phyloP scores from a whole-genome alignment of 2,329 filamentous ascomycete species.

The Cercospora janseana region DNA sequence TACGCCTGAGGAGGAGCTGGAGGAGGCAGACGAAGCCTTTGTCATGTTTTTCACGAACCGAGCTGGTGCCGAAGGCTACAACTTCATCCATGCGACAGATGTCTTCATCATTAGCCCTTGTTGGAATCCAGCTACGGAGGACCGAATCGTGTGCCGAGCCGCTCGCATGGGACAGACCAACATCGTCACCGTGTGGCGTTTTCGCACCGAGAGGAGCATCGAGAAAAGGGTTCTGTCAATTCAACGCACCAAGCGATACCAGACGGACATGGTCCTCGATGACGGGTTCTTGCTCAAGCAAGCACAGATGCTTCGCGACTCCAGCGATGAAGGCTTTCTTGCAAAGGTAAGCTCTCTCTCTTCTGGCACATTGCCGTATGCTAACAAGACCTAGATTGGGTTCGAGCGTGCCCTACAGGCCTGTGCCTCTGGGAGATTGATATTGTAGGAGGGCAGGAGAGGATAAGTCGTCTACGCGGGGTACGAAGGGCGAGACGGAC shows the following conservation, averaged over 20 bases:
- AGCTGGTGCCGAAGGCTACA: background rate
- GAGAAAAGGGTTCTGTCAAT: background rate
- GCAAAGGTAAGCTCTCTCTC: background rate
- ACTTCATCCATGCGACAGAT: background rate
- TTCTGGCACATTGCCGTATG: background rate
- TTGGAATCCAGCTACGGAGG: background rate
- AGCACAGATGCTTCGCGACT: background rate
- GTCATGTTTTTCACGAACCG: background rate
- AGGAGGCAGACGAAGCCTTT: background rate
- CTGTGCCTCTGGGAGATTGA: background rate
- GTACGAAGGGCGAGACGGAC: too few species aligned
- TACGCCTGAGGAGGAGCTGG: background rate
- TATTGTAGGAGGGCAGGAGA: too few species aligned
- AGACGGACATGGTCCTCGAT: background rate
- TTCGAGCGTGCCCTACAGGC: background rate
- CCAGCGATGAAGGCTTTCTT: background rate
- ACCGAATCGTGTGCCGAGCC: background rate
- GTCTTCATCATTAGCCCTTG: background rate
- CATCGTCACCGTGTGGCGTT: background rate
- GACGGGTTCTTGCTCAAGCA: background rate
- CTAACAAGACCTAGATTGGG: background rate
- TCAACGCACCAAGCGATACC: background rate
- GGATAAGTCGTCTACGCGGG: too few species aligned
- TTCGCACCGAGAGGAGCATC: background rate
- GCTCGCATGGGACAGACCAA: background rate